phyloP scores from a whole-genome alignment of 148 eudicot species.

The Rhododendron molle region DNA sequence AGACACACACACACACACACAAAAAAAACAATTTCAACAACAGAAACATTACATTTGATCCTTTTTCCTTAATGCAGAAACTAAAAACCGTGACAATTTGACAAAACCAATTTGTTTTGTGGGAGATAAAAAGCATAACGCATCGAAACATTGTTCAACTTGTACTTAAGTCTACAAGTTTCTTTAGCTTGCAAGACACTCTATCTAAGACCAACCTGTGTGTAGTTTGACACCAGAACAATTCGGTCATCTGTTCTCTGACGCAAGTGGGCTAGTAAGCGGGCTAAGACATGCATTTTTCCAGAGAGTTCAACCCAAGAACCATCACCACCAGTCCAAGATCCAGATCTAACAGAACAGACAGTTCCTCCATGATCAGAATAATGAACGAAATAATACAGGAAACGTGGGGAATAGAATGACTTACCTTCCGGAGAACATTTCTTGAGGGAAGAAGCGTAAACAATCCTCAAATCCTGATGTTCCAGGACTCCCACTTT shows the following conservation, averaged over 20 bases:
- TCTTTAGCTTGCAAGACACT: slow-evolving; percentile 8
- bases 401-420: background rate
- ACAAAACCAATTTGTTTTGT: background rate
- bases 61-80: background rate
- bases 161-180: background rate
- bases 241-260: slow-evolving; percentile 95
- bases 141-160: background rate
- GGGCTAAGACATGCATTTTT: slow-evolving; percentile 94
- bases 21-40: background rate
- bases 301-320: slow-evolving; percentile 97
- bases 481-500: slow-evolving; percentile 75
- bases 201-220: slow-evolving; percentile 54
- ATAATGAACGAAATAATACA: background rate
- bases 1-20: background rate
- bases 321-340: slow-evolving; percentile 92
- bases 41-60: too few species aligned
- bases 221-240: slow-evolving; percentile 95
- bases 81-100: background rate
- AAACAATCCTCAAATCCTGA: slow-evolving; percentile 87
- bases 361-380: slow-evolving; percentile 1
- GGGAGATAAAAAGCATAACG: background rate
- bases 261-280: slow-evolving; percentile 75
- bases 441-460: slow-evolving; percentile 83
- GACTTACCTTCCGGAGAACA: slow-evolving; percentile 84
- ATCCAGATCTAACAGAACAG: slow-evolving; percentile 71